These are phyloP conservation scores for Lodderomyces margitis DNA, from an alignment of 1,139 yeast genomes.

Conservation along the genomic window DNA sequence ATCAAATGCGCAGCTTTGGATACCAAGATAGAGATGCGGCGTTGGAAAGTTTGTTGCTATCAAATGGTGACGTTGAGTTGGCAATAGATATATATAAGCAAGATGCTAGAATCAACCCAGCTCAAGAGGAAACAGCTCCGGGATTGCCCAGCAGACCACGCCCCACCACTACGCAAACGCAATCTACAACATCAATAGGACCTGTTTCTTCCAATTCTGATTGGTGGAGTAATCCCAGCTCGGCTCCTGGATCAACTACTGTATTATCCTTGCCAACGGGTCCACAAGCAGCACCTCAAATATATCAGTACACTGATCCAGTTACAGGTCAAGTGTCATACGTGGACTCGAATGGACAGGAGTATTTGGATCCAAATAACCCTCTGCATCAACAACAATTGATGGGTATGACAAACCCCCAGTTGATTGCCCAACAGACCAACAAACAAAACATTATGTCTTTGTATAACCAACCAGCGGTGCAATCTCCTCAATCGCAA, in stretches of 20 bases:
- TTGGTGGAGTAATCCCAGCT: constrained; percentile 25
- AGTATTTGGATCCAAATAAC: constrained; percentile 54
- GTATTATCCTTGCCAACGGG: constrained; percentile 4
- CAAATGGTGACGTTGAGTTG: constrained; percentile 46
- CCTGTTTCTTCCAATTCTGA: constrained; percentile 21
- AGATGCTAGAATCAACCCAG: constrained; percentile 38
- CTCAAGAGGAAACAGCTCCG: constrained; percentile 38
- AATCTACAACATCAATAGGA: constrained; percentile 11
- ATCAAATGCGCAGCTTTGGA: constrained; percentile 45
- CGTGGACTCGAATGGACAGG: constrained; percentile 59
- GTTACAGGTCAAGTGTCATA: constrained; percentile 58
- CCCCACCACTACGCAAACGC: constrained; percentile 8
- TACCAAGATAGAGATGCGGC: constrained; percentile 46
- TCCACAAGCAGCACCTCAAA: constrained; percentile 29
- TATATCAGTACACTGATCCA: constrained; percentile 64
- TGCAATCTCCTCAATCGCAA: constrained; percentile 13
- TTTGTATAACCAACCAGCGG: constrained; percentile 38
- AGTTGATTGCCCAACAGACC: constrained; percentile 43
- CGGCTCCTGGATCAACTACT: constrained; percentile 8
- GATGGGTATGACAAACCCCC: constrained; percentile 44
- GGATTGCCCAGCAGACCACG: constrained; percentile 49
- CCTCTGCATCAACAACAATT: constrained; percentile 53
- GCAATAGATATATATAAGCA: constrained; percentile 50
- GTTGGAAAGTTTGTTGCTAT: constrained; percentile 48
- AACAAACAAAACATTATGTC: constrained; percentile 42